Conservation (phyloP, 2,329 filamentous ascomycete genomes). For the Dothideomycetes sp. region DNA sequence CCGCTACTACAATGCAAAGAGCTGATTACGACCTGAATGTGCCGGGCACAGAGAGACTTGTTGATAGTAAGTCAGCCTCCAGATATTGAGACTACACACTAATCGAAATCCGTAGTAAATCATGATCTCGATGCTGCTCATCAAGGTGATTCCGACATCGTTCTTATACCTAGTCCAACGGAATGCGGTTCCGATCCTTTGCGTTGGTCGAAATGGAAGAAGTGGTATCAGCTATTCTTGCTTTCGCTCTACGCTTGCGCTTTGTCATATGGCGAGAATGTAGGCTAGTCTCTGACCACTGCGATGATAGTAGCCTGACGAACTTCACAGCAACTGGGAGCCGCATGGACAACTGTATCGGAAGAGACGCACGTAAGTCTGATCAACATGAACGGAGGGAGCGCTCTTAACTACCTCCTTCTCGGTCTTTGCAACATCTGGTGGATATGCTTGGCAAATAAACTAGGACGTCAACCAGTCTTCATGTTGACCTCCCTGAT, state of each 20-base stretch:
- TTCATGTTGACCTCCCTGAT: constrained; percentile 29
- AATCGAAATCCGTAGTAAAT: constrained; percentile 6
- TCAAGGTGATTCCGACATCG: constrained; percentile 22
- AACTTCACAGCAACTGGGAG: too few relatives aligned
- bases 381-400: constrained; percentile 34
- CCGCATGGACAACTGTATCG: constrained; percentile 34
- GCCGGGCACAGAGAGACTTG: constrained; percentile 28
- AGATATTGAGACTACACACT: neutral
- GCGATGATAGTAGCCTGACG: too few relatives aligned
- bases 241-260: constrained; percentile 34
- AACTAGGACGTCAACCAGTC: constrained; percentile 32
- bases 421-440: constrained; percentile 35
- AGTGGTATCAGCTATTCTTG: constrained; percentile 32
- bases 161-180: constrained; percentile 28
- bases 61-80: constrained; percentile 20
- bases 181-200: constrained; percentile 21
- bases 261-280: constrained; percentile 34
- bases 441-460: constrained; percentile 29
- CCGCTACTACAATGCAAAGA: too few relatives aligned
- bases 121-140: constrained; percentile 18
- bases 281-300: too few relatives aligned
- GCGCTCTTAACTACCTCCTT: constrained; percentile 33
- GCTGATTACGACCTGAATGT: constrained; percentile 18
- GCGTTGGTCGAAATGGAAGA: constrained; percentile 30
- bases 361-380: constrained; percentile 30